phyloP scores from a whole-genome alignment of 495 filamentous ascomycete species.

The Aspergillus ostianus region DNA sequence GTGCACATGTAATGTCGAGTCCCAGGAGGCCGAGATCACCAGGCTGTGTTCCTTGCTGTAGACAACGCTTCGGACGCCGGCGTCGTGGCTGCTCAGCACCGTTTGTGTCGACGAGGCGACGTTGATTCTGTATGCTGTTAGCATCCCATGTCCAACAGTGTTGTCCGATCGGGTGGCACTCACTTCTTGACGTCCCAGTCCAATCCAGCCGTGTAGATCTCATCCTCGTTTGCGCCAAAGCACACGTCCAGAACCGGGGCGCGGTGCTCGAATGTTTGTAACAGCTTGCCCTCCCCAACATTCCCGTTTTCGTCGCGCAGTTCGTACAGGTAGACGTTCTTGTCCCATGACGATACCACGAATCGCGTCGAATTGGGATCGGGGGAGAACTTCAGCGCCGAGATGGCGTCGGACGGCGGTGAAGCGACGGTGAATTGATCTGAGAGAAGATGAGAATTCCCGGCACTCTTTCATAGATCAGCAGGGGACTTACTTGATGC shows the following conservation, averaged over 20 bases:
- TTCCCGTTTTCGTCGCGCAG: conserved; percentile 57
- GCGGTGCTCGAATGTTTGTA: conserved; percentile 73
- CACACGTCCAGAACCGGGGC: conserved; percentile 90
- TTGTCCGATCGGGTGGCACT: conserved; percentile 13
- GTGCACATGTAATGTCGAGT: conserved; percentile 84
- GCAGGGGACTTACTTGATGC: conserved; percentile 34
- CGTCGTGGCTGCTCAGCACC: conserved; percentile 72
- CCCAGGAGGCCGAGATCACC: conserved; percentile 91
- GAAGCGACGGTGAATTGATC: conserved; percentile 48
- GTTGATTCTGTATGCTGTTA: conserved; percentile 58
- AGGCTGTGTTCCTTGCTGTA: conserved; percentile 74
- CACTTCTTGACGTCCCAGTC: conserved; percentile 82
- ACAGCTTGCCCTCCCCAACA: conserved; percentile 56
- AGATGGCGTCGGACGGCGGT: conserved; percentile 87
- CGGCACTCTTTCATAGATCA: background rate
- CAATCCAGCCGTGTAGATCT: conserved; percentile 80
- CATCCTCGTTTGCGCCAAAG: conserved; percentile 75
- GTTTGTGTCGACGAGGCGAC: conserved; percentile 68
- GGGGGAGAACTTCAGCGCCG: conserved; percentile 80
- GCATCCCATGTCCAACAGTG: background rate
- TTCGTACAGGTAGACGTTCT: conserved; percentile 87
- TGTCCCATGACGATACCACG: conserved; percentile 93
- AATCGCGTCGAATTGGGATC: conserved; percentile 61
- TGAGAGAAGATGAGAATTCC: conserved; percentile 21
- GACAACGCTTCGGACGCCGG: conserved; percentile 76